Conservation (phyloP, 2,329 filamentous ascomycete genomes). For the Corinectria fuckeliana region DNA sequence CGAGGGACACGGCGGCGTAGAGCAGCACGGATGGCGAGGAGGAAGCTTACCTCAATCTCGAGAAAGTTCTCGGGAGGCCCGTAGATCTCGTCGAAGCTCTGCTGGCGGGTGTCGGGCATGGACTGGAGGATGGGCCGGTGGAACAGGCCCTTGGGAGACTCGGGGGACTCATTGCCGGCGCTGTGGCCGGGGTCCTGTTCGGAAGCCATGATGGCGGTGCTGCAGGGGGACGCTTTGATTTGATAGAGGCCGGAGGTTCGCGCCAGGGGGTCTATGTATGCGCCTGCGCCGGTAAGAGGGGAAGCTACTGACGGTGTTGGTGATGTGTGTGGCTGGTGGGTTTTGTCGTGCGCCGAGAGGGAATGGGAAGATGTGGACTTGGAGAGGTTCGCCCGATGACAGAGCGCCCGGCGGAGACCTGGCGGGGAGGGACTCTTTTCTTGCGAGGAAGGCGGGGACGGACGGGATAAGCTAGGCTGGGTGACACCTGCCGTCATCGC, state of each 20-base stretch:
- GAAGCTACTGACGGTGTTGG: neutral
- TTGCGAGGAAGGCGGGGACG: neutral
- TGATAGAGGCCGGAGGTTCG: neutral
- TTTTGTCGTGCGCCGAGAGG: neutral
- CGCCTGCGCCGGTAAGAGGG: neutral
- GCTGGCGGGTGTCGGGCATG: constrained; percentile 78
- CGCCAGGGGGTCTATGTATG: neutral
- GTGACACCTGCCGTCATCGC: neutral
- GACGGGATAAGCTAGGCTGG: neutral
- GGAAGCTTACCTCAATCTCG: constrained; percentile 81
- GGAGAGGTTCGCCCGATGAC: neutral
- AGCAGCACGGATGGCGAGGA: neutral
- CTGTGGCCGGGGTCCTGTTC: constrained; percentile 45
- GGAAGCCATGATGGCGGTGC: constrained; percentile 53
- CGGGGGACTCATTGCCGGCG: constrained; percentile 40
- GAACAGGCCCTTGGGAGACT: constrained; percentile 42
- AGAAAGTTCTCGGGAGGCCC: constrained; percentile 98
- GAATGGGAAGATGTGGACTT: neutral
- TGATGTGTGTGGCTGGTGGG: neutral
- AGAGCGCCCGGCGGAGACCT: neutral
- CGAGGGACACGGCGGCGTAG: neutral
- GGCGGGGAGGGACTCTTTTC: neutral
- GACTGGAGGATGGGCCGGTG: constrained; percentile 67
- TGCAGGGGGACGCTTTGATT: neutral
- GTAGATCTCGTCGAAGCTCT: constrained; percentile 99